Evolutionary conservation across 179 eudicot species (phyloP), one percentile per base, ranked within the genome.

Genomic region (Monotropa hypopitys): DNA sequence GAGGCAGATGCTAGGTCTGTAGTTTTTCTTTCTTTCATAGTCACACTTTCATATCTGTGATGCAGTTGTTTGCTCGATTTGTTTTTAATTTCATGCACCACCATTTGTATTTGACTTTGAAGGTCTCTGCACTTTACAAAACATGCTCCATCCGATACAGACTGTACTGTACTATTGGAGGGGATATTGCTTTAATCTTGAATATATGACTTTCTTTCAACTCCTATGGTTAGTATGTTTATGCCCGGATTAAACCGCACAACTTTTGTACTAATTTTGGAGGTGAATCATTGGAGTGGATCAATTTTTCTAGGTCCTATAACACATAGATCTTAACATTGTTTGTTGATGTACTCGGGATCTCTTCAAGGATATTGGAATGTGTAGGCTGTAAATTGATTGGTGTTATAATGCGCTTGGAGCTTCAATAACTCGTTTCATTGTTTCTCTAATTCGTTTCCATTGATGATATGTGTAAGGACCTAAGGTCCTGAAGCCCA

Each of bases 201-300:
- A 42, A 42, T 43, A 42, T 26, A 20, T 9, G 1, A 45, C 30
- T 21, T 35, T 70, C 54, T 32, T 49, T 30, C 3, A 7, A n/a
- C n/a, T 18, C 50, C 32, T 0, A 1, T 50, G 56, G 51, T 47
- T 20, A 26, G n/a, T 69, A 62, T 35, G 74, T 69, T 71, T 50
- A 71, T 71, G 38, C 57, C 57, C 50, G 75, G 21, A 72, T 72
- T 30, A 72, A 72, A 46, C 74, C 47, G 74, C 57, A 20, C 7
- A 8, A 20, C n/a, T 49, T 20, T 32, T 50, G 11, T 38, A 8
- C 13, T 28, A 7, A 47, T 30, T 8, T 50, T 72, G 15, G 15
- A 51, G 40, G 28, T 32, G 61, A 30, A 50, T 46, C 26, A 28
- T 61, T 16, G 18, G 7, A 0, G 61, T 30, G 42, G 20, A 61